Conservation (phyloP, 1,139 yeast species). For the Suhomyces taliae region DNA sequence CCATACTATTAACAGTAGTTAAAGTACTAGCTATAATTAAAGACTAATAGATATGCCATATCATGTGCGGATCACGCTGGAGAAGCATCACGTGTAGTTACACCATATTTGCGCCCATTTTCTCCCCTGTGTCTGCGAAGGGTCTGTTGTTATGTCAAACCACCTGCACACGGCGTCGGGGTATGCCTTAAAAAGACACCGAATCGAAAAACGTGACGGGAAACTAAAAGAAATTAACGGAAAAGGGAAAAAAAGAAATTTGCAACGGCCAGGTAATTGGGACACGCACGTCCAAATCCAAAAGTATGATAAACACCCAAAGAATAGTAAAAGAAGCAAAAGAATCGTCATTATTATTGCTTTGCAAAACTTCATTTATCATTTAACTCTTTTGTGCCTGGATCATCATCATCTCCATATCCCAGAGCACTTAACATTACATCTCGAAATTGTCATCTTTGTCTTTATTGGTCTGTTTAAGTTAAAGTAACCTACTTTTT, state of each 20-base stretch:
- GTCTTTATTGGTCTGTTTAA: too few species aligned
- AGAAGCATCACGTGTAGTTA: too few species aligned
- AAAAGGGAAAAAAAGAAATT: slow-evolving; percentile 9
- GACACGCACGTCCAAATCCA: slow-evolving; percentile 3
- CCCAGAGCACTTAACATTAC: too few species aligned
- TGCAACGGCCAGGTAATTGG: slow-evolving; percentile 11
- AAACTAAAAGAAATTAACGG: slow-evolving; percentile 8
- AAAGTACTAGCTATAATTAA: too few species aligned
- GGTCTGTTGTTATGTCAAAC: not conserved
- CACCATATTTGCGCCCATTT: too few species aligned
- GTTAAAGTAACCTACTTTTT: too few species aligned
- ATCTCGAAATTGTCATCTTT: too few species aligned
- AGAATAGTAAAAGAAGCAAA: not conserved
- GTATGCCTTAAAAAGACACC: not conserved
- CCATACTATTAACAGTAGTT: too few species aligned
- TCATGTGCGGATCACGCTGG: too few species aligned
- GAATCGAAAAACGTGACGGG: slow-evolving; percentile 2
- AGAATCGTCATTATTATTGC: not conserved
- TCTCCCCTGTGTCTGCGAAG: not conserved
- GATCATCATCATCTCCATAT: not conserved
- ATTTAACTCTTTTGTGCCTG: not conserved
- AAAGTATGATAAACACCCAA: slow-evolving; percentile 2
- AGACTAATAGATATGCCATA: too few species aligned
- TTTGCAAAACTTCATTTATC: not conserved
- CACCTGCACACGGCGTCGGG: not conserved